Evolutionary conservation across 1,284 basidiomycete genomes (phyloP).

Genomic region (Trametes pubescens): DNA sequence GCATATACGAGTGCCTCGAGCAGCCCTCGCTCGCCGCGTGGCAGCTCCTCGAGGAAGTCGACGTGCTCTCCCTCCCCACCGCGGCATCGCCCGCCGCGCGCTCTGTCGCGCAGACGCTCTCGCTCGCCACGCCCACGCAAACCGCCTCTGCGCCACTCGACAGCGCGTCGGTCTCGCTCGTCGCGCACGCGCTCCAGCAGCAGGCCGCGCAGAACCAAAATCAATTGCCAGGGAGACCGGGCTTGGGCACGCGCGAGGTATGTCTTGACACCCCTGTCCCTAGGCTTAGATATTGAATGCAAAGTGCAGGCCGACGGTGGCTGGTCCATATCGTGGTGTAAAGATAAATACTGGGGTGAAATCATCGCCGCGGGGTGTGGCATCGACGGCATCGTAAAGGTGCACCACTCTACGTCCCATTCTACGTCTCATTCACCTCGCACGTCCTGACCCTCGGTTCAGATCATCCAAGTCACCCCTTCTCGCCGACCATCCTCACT

Average conservation of each 20-base stretch:
- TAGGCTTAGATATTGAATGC: neutral
- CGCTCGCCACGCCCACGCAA: constrained; percentile 74
- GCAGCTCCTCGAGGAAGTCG: constrained; percentile 82
- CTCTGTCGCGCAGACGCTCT: constrained; percentile 57
- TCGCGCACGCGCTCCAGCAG: constrained; percentile 69
- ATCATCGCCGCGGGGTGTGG: constrained; percentile 82
- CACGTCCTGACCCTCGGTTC: constrained; percentile 11
- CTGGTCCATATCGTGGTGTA: constrained; percentile 94
- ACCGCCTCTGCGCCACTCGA: constrained; percentile 56
- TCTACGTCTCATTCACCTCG: constrained; percentile 8
- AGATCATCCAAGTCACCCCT: constrained; percentile 65
- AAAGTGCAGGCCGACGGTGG: constrained; percentile 74
- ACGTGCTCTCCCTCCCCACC: constrained; percentile 66
- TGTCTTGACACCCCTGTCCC: neutral
- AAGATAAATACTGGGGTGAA: constrained; percentile 93
- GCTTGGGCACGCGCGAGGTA: constrained; percentile 66
- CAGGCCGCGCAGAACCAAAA: constrained; percentile 52
- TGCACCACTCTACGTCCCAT: constrained; percentile 46
- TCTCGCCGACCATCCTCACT: constrained; percentile 53
- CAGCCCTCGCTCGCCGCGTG: constrained; percentile 82
- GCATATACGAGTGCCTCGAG: constrained; percentile 92
- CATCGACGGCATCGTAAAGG: constrained; percentile 77
- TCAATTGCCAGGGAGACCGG: constrained; percentile 53
- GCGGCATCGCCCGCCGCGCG: constrained; percentile 52
- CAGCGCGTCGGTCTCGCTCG: constrained; percentile 62